Conservation (phyloP, 768 basidiomycete genomes). For the Suillus subaureus region DNA sequence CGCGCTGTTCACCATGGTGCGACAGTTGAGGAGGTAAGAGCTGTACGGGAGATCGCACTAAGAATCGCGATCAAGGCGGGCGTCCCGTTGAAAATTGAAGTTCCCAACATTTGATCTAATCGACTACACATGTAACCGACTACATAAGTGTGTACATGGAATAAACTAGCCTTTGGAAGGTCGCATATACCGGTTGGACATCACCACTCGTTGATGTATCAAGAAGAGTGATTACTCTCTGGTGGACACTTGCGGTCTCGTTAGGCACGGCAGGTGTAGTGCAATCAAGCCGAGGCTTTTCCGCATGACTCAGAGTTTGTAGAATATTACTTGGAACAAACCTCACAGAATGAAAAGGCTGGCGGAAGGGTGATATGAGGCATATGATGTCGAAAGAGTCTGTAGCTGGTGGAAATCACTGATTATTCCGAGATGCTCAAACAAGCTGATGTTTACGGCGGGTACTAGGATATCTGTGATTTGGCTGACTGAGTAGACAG, state of each 20-base stretch:
- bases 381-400: not conserved
- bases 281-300: not conserved
- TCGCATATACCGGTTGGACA: not conserved
- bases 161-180: not conserved
- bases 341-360: not conserved
- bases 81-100: conserved; percentile 50
- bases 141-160: not conserved
- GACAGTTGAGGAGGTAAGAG: conserved; percentile 51
- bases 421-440: not conserved
- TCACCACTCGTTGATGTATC: not conserved
- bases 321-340: not conserved
- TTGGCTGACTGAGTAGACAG: not conserved
- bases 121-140: not conserved
- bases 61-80: conserved; percentile 50
- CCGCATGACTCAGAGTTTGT: not conserved
- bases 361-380: not conserved
- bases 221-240: not conserved
- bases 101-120: conserved; percentile 45
- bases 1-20: conserved; percentile 60
- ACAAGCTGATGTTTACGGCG: not conserved
- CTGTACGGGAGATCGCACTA: conserved; percentile 58
- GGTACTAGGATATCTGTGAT: too few species aligned
- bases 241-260: not conserved
- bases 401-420: not conserved
- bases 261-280: not conserved